Conservation (phyloP, 768 basidiomycete species). For the Mycena leptocephala region DNA sequence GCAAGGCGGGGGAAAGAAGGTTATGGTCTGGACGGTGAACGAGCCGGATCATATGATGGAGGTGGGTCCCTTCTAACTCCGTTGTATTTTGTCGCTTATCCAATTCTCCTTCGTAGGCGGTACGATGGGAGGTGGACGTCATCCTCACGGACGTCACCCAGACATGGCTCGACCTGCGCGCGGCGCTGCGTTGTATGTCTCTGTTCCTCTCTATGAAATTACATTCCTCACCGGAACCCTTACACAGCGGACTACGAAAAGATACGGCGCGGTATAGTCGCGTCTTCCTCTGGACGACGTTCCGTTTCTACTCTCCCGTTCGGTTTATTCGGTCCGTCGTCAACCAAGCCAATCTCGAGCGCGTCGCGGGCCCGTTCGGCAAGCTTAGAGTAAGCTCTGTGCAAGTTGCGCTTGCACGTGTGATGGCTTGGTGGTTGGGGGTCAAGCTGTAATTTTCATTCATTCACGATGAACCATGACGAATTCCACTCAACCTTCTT, state of each 20-base stretch:
- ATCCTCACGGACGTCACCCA: constrained; percentile 86
- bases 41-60: constrained; percentile 92
- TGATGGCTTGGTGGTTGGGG: constrained; percentile 35
- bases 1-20: constrained; percentile 84
- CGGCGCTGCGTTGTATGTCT: constrained; percentile 68
- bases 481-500: not conserved
- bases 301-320: constrained; percentile 71
- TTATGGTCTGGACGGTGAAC: constrained; percentile 99
- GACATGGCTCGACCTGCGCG: constrained; percentile 77
- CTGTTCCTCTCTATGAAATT: not conserved
- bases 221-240: not conserved
- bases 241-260: constrained; percentile 81
- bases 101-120: constrained; percentile 66
- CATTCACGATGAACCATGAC: not conserved
- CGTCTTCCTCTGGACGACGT: constrained; percentile 82
- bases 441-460: constrained; percentile 14
- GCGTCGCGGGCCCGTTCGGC: constrained; percentile 36
- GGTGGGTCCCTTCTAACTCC: constrained; percentile 58
- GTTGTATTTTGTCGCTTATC: constrained; percentile 4
- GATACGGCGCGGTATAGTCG: constrained; percentile 75
- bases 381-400: constrained; percentile 17
- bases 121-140: constrained; percentile 84
- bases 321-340: constrained; percentile 6
- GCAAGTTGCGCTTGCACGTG: constrained; percentile 26
- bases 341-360: constrained; percentile 23